A percentile compares a stretch with the other conserved stretches of the same genome.
phyloP scores from a whole-genome alignment of 2,329 filamentous ascomycete genomes.

The Aureobasidium sp. region DNA sequence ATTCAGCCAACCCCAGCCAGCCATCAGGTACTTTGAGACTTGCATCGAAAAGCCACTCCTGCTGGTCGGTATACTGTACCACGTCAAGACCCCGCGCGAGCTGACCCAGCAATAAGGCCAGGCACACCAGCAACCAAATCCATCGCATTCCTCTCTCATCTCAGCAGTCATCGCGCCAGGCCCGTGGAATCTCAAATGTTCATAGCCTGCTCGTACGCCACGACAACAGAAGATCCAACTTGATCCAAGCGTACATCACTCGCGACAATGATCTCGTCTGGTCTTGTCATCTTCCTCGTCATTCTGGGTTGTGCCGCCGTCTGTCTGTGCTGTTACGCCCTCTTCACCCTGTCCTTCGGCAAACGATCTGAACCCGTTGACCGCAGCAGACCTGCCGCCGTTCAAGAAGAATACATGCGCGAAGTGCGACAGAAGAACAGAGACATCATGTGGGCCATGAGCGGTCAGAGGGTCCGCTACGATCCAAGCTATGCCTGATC shows the following conservation, averaged over 20 bases:
- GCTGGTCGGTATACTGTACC: constrained; percentile 12
- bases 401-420: constrained; percentile 18
- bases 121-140: background rate
- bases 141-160: background rate
- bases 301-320: constrained; percentile 13
- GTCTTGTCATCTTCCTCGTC: constrained; percentile 17
- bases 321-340: constrained; percentile 7
- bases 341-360: constrained; percentile 2
- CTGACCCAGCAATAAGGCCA: background rate
- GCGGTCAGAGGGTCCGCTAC: background rate
- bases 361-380: background rate
- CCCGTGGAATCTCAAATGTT: background rate
- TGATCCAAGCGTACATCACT: background rate
- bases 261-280: constrained; percentile 2
- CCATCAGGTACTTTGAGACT: background rate
- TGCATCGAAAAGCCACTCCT: background rate
- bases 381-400: constrained; percentile 10
- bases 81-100: constrained; percentile 8
- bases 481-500: constrained; percentile 5
- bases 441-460: constrained; percentile 12
- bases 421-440: constrained; percentile 16
- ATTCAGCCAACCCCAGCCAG: background rate
- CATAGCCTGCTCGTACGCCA: background rate
- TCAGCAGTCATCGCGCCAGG: background rate
- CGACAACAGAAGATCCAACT: background rate